Evolutionary conservation across 495 filamentous ascomycete genomes (phyloP).

Genomic region (Aspergillus sclerotioniger): DNA sequence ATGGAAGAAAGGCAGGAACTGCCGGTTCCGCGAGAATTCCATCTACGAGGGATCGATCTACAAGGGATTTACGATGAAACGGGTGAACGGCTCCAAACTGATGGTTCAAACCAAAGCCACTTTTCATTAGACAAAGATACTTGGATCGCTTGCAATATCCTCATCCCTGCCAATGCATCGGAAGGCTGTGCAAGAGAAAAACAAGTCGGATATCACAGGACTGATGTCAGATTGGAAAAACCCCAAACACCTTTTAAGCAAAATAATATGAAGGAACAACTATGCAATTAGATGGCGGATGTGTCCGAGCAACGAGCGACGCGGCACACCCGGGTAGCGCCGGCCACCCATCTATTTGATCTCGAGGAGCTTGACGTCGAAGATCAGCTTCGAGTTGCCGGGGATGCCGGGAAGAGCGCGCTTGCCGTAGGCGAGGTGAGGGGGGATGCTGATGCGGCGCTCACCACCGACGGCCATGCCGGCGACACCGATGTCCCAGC

Average conservation of each 20-base stretch:
- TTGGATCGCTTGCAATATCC: constrained; percentile 35
- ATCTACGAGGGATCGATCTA: no score
- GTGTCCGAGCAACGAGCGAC: background rate
- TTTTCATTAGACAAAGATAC: constrained; percentile 13
- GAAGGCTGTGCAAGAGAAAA: constrained; percentile 32
- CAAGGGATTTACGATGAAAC: background rate
- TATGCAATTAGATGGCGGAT: constrained; percentile 2
- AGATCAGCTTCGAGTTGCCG: constrained; percentile 82
- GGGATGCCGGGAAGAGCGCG: constrained; percentile 78
- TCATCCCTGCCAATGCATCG: constrained; percentile 35
- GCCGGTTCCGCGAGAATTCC: no score
- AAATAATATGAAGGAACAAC: constrained; percentile 19
- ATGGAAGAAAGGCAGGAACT: background rate
- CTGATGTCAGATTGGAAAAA: constrained; percentile 29
- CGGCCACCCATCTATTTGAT: constrained; percentile 56
- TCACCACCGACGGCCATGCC: constrained; percentile 94
- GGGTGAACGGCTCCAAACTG: background rate
- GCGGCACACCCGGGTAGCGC: no score
- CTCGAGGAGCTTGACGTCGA: constrained; percentile 87
- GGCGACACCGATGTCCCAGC: constrained; percentile 91
- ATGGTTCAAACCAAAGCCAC: background rate
- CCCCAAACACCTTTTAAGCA: constrained; percentile 36
- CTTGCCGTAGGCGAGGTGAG: constrained; percentile 82
- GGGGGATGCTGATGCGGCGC: constrained; percentile 84
- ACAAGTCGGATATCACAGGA: constrained; percentile 49